Percentiles rank a stretch among this genome's conserved stretches.
Evolutionary conservation across 1,139 yeast species (phyloP).

Genomic region (Protomyces inouyei): DNA sequence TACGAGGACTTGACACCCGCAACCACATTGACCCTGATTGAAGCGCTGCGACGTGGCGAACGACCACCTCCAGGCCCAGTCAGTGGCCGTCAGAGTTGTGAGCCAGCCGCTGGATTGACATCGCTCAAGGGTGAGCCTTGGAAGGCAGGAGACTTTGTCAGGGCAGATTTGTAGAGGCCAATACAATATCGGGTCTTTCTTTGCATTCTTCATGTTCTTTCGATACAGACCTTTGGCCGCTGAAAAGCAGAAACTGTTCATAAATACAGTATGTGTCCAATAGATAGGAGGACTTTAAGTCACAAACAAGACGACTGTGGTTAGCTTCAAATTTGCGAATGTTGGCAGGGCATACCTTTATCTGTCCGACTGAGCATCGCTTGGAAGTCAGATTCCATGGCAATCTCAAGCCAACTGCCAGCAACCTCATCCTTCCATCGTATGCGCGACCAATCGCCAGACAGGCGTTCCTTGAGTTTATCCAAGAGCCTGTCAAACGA

Average conservation of each 20-base stretch:
- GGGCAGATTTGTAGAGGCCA: slow-evolving; percentile 21
- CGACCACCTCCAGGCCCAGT: slow-evolving; percentile 63
- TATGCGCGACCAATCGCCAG: slow-evolving; percentile 37
- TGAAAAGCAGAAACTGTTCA: too few relatives aligned
- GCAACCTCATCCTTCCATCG: slow-evolving; percentile 36
- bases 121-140: slow-evolving; percentile 25
- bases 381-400: slow-evolving; percentile 38
- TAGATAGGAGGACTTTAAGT: neutral
- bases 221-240: too few relatives aligned
- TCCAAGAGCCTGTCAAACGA: slow-evolving; percentile 57
- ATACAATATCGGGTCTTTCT: neutral
- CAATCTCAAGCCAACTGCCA: slow-evolving; percentile 37
- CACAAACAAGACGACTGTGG: neutral
- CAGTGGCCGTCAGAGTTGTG: slow-evolving; percentile 65
- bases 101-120: slow-evolving; percentile 45
- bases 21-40: slow-evolving; percentile 57
- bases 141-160: slow-evolving; percentile 25
- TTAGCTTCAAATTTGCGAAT: slow-evolving; percentile 32
- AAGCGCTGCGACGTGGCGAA: slow-evolving; percentile 62
- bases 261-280: too few relatives aligned
- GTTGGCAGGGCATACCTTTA: slow-evolving; percentile 38
- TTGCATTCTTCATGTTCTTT: neutral
- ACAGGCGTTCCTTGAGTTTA: slow-evolving; percentile 61
- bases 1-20: slow-evolving; percentile 77
- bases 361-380: slow-evolving; percentile 37